A percentile compares a stretch with the other conserved stretches of the same genome.
phyloP scores from a whole-genome alignment of 345 rosid species.

The Psidium guajava region DNA sequence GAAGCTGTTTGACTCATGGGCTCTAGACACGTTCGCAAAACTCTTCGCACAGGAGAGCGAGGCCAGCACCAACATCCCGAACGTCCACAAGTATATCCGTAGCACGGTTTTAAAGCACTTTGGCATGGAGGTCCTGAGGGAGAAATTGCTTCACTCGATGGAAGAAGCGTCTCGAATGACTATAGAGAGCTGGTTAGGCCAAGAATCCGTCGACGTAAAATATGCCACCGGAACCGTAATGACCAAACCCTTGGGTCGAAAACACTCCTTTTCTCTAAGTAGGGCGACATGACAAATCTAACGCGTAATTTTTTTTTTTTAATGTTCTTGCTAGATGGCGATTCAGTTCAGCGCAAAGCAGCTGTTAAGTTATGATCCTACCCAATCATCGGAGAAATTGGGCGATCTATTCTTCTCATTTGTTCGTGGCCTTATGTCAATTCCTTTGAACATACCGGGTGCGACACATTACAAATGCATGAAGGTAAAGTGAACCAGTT shows the following conservation, averaged over 20 bases:
- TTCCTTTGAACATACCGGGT: slow-evolving; percentile 28
- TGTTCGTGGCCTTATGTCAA: slow-evolving; percentile 5
- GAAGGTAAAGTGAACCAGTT: slow-evolving; percentile 7
- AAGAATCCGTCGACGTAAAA: slow-evolving; percentile 1
- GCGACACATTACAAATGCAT: slow-evolving; percentile 20
- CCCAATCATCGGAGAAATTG: too few species aligned
- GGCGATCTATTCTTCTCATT: slow-evolving; percentile 2
- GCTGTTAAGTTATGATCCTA: slow-evolving; percentile 11
- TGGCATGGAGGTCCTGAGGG: too few species aligned
- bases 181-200: slow-evolving; percentile 3
- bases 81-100: slow-evolving; percentile 9
- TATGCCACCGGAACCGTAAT: not conserved
- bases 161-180: slow-evolving; percentile 1
- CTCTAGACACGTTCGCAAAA: slow-evolving; percentile 10
- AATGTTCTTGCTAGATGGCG: slow-evolving; percentile 2
- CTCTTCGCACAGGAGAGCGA: slow-evolving; percentile 4
- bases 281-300: too few species aligned
- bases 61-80: not conserved
- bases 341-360: slow-evolving; percentile 7
- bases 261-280: too few species aligned
- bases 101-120: slow-evolving; percentile 4
- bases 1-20: too few species aligned
- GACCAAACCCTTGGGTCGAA: not conserved
- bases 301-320: not conserved
- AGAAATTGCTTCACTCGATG: too few species aligned